Percentiles rank a stretch among this genome's conserved stretches.
Conservation (phyloP, 495 filamentous ascomycete species). For the Talaromyces trachyspermus region DNA sequence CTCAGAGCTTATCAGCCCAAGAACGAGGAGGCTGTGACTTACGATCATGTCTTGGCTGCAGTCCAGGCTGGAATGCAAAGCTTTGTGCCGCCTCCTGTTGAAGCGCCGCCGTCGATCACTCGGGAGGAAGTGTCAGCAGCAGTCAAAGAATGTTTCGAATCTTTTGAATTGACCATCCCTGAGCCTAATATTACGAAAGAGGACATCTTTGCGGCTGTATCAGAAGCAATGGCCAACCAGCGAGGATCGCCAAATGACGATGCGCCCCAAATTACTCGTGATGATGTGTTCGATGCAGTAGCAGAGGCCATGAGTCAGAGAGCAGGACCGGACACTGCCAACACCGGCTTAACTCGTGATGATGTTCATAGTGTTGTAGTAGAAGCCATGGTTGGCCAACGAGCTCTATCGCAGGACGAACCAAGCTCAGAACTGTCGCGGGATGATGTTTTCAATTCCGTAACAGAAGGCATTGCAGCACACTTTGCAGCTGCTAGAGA, state of each 20-base stretch:
- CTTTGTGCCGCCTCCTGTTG: conserved; percentile 62
- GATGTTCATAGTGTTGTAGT: conserved; percentile 41
- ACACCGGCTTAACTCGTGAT: conserved; percentile 20
- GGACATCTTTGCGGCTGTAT: conserved; percentile 8
- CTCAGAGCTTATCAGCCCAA: conserved; percentile 65
- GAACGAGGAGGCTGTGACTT: conserved; percentile 50
- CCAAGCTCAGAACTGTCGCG: conserved; percentile 38
- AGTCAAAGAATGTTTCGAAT: conserved; percentile 69
- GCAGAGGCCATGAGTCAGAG: conserved; percentile 21
- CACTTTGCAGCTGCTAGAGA: conserved; percentile 33
- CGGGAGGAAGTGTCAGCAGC: conserved; percentile 69
- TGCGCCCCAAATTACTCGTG: conserved; percentile 34
- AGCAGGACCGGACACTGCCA: neutral
- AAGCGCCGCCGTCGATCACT: conserved; percentile 58
- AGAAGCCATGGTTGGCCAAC: conserved; percentile 37
- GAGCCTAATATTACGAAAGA: conserved; percentile 34
- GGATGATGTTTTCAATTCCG: conserved; percentile 38
- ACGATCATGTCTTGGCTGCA: conserved; percentile 73
- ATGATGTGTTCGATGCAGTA: conserved; percentile 40
- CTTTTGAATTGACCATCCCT: conserved; percentile 56
- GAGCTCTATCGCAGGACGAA: conserved; percentile 40
- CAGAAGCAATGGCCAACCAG: conserved; percentile 3
- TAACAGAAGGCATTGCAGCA: conserved; percentile 35
- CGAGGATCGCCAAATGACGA: neutral
- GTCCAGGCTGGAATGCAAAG: conserved; percentile 77